Percentiles rank a stretch among this genome's conserved stretches.
Conservation (phyloP, 495 filamentous ascomycete genomes). For the Barbatosphaeria neglecta region DNA sequence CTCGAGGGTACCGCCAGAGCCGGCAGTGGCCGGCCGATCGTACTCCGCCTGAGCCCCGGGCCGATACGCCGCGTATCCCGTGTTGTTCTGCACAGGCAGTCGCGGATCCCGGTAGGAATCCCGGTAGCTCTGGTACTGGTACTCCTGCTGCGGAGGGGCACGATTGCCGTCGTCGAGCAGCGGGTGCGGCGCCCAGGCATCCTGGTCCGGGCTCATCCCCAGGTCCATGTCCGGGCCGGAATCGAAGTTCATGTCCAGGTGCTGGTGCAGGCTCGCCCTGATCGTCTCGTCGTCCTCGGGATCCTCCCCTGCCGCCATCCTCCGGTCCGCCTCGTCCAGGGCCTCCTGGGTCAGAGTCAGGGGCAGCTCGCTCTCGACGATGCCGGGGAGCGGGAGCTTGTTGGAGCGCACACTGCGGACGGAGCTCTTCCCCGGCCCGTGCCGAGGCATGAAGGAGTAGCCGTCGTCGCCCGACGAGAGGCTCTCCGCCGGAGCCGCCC, state of each 20-base stretch:
- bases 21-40: slow-evolving; percentile 33
- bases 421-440: slow-evolving; percentile 35
- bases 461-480: slow-evolving; percentile 20
- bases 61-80: slow-evolving; percentile 1
- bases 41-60: slow-evolving; percentile 5
- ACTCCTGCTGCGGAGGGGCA: background rate
- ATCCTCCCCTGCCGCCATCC: slow-evolving; percentile 11
- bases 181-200: slow-evolving; percentile 2
- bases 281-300: slow-evolving; percentile 22
- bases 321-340: slow-evolving; percentile 32
- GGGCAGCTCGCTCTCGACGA: slow-evolving; percentile 32
- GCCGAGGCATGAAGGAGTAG: slow-evolving; percentile 22
- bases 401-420: slow-evolving; percentile 28
- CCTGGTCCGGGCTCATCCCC: background rate
- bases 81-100: background rate
- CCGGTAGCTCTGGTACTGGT: background rate
- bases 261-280: slow-evolving; percentile 16
- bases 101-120: background rate
- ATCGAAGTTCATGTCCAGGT: slow-evolving; percentile 17
- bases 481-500: slow-evolving; percentile 6
- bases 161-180: slow-evolving; percentile 6
- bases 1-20: slow-evolving; percentile 57
- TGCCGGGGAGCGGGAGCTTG: slow-evolving; percentile 31
- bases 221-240: slow-evolving; percentile 7
- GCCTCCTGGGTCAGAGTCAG: slow-evolving; percentile 28